A percentile compares a stretch with the other conserved stretches of the same genome.
Evolutionary conservation across 75 land plant genomes (phyloP).

Genomic region (Azolla pinnata): DNA sequence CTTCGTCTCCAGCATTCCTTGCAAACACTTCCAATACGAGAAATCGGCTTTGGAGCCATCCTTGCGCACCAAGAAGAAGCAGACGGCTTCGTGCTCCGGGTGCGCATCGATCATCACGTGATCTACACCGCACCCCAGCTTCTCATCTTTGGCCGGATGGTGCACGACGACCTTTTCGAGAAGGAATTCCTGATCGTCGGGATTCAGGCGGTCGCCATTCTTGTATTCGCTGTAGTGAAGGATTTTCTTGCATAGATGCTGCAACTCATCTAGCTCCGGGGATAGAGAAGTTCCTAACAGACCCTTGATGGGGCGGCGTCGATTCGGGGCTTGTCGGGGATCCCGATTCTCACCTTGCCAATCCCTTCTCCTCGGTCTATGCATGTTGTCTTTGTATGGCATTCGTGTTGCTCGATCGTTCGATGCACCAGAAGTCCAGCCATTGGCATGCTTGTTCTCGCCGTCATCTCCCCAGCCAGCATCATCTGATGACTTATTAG

Average conservation of each 20-base stretch:
- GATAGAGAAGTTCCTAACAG: too few species aligned
- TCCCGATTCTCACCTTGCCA: too few species aligned
- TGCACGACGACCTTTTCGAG: constrained; percentile 39
- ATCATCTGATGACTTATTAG: too few species aligned
- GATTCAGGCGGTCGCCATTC: constrained; percentile 38
- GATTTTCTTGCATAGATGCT: neutral
- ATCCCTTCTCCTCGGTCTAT: too few species aligned
- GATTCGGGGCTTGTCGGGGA: too few species aligned
- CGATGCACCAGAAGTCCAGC: too few species aligned
- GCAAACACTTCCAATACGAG: constrained; percentile 84
- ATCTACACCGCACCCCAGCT: constrained; percentile 55
- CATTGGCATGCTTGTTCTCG: too few species aligned
- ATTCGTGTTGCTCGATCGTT: too few species aligned
- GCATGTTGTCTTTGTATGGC: too few species aligned
- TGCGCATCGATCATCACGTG: constrained; percentile 60
- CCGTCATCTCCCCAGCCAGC: too few species aligned
- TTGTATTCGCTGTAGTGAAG: constrained; percentile 19
- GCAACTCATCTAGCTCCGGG: neutral
- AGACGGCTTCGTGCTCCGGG: constrained; percentile 51
- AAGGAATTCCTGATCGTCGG: constrained; percentile 37
- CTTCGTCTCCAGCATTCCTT: constrained; percentile 54
- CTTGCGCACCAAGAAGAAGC: constrained; percentile 64
- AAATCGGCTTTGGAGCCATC: constrained; percentile 67
- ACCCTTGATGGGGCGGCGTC: too few species aligned
- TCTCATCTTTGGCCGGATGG: constrained; percentile 50